phyloP scores from a whole-genome alignment of 305 asterid species.

The Fraxinus platypoda region DNA sequence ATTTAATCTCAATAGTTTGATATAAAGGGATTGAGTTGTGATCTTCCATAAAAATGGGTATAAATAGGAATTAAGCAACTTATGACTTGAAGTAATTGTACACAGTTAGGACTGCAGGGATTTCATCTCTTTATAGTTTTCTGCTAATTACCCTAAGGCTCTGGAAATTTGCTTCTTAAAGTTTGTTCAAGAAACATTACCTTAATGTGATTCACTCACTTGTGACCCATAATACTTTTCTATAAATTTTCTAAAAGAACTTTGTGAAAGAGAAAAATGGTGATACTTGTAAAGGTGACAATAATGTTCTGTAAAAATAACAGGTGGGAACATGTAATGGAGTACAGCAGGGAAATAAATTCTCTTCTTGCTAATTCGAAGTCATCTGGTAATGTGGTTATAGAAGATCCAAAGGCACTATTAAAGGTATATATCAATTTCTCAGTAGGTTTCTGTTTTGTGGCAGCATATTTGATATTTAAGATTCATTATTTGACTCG shows the following conservation, averaged over 20 bases:
- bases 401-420: constrained; percentile 69
- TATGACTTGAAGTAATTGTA: background rate
- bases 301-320: constrained; percentile 22
- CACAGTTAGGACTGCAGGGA: background rate
- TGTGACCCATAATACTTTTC: background rate
- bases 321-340: constrained; percentile 90
- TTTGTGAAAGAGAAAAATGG: constrained; percentile 10
- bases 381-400: constrained; percentile 44
- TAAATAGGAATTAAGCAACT: background rate
- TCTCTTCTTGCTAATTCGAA: constrained; percentile 67
- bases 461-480: constrained; percentile 16
- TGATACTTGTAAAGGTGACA: constrained; percentile 10
- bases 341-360: constrained; percentile 79
- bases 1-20: background rate
- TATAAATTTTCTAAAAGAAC: background rate
- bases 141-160: background rate
- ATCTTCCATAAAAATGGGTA: background rate
- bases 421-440: constrained; percentile 48
- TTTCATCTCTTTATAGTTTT: background rate
- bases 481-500: constrained; percentile 26
- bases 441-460: constrained; percentile 5
- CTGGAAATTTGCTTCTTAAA: background rate
- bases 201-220: background rate
- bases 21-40: background rate
- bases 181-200: background rate